Conservation (phyloP, 1,284 basidiomycete genomes). For the Cryptococcus maquisensis region DNA sequence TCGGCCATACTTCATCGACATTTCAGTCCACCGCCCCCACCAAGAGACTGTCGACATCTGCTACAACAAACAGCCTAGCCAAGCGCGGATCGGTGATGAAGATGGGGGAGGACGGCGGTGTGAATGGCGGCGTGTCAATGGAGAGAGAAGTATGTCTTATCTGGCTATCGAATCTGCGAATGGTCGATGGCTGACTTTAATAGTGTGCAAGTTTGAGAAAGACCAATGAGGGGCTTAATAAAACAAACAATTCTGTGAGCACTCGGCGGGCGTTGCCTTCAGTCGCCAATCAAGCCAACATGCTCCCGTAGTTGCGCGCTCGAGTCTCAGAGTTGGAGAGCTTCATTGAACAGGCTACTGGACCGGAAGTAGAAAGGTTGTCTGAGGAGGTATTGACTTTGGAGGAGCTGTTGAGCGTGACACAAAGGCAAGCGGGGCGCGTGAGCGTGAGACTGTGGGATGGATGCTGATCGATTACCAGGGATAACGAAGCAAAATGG, state of each 20-base stretch:
- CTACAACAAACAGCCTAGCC: not conserved
- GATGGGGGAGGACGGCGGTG: not conserved
- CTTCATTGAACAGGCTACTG: conserved; percentile 7
- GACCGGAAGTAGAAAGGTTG: conserved; percentile 8
- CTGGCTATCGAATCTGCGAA: too few species aligned
- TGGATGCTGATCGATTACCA: conserved; percentile 2
- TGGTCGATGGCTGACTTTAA: too few species aligned
- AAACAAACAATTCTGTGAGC: conserved; percentile 3
- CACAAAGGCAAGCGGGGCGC: conserved; percentile 23
- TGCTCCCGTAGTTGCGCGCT: conserved; percentile 3
- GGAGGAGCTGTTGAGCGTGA: conserved; percentile 28
- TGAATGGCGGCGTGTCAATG: not conserved
- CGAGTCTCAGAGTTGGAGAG: conserved; percentile 9
- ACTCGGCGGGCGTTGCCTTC: not conserved
- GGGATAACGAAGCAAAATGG: conserved; percentile 39
- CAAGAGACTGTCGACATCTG: not conserved
- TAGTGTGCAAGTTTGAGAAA: not conserved
- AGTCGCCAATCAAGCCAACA: not conserved
- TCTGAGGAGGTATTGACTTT: conserved; percentile 10
- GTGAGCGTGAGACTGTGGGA: not conserved
- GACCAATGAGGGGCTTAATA: conserved; percentile 1
- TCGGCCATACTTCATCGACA: too few species aligned
- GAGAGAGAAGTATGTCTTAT: too few species aligned
- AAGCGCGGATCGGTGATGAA: not conserved
- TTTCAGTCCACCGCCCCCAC: too few species aligned